These are phyloP conservation scores for Halophytophthora batemanensis DNA, from an alignment of 352 stramenopile species.

Conservation along the genomic window DNA sequence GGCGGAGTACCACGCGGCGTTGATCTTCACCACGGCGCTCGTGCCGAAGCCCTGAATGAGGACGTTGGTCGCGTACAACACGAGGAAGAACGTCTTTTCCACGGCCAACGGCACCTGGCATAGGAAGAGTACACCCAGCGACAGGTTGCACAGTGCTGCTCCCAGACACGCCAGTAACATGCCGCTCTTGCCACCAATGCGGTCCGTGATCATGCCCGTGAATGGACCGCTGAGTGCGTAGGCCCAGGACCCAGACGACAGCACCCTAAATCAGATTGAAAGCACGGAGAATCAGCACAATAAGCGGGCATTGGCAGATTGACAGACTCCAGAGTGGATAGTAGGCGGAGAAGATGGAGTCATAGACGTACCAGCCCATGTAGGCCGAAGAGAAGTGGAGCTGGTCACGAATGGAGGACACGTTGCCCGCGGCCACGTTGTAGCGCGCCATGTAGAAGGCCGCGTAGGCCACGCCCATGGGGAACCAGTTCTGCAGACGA, in stretches of 20 bases:
- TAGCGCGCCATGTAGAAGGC: constrained; percentile 82
- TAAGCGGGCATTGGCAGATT: constrained; percentile 3
- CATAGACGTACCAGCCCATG: constrained; percentile 59
- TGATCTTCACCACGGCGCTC: constrained; percentile 85
- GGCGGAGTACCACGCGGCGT: constrained; percentile 64
- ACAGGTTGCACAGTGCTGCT: constrained; percentile 58
- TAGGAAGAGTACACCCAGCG: constrained; percentile 53
- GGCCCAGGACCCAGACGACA: constrained; percentile 68
- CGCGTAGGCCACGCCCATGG: constrained; percentile 69
- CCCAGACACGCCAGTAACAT: constrained; percentile 71
- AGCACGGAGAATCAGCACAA: neutral
- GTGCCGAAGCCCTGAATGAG: constrained; percentile 77
- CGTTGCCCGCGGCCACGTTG: constrained; percentile 67
- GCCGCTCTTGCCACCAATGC: constrained; percentile 62
- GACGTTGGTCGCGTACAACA: constrained; percentile 64
- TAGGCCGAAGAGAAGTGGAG: constrained; percentile 63
- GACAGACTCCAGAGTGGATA: neutral
- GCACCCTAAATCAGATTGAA: constrained; percentile 44
- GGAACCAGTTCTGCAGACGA: constrained; percentile 72
- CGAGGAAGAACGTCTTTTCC: constrained; percentile 45
- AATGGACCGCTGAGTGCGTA: constrained; percentile 71
- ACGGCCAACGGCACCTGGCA: constrained; percentile 25
- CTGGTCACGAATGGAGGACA: constrained; percentile 45
- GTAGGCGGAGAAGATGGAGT: neutral
- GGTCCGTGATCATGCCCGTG: constrained; percentile 68